Percentiles rank a stretch among this genome's conserved stretches.
Evolutionary conservation across 768 basidiomycete genomes (phyloP).

Genomic region (Leucosporidium scottii): DNA sequence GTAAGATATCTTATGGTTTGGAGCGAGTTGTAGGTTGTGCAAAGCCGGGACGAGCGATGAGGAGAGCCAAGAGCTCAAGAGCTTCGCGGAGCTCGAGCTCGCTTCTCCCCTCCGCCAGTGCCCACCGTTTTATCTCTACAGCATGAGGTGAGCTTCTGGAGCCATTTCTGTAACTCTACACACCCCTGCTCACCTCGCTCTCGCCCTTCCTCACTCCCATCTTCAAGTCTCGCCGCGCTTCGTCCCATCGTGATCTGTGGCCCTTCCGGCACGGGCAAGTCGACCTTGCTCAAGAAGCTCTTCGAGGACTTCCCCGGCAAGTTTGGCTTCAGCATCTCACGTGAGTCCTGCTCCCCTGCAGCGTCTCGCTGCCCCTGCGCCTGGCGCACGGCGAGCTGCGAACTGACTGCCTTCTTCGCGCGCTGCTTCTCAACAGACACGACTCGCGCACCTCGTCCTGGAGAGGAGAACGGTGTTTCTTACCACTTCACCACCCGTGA

Average conservation of each 20-base stretch:
- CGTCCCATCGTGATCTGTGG: conserved; percentile 77
- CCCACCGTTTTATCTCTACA: too few species aligned
- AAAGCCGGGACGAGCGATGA: too few species aligned
- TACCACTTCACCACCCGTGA: conserved; percentile 76
- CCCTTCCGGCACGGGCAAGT: conserved; percentile 61
- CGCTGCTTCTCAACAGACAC: conserved; percentile 56
- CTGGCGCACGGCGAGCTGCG: neutral
- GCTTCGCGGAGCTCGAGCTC: too few species aligned
- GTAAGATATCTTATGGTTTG: too few species aligned
- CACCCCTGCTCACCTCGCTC: neutral
- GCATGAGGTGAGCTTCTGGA: too few species aligned
- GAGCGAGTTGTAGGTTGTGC: too few species aligned
- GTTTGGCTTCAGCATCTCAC: conserved; percentile 91
- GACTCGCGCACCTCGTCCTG: conserved; percentile 72
- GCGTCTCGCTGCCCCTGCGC: neutral
- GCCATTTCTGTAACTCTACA: neutral
- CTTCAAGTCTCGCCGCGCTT: conserved; percentile 1
- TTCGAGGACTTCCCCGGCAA: conserved; percentile 71
- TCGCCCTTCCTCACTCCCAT: neutral
- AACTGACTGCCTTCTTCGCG: neutral
- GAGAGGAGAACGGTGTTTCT: conserved; percentile 71
- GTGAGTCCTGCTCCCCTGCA: conserved; percentile 47
- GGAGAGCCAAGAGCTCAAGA: too few species aligned
- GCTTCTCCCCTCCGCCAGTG: too few species aligned
- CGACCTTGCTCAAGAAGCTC: conserved; percentile 74